These are phyloP conservation scores for Tetradesmus lagerheimii DNA, from an alignment of 139 green algal genomes.

Conservation along the genomic window DNA sequence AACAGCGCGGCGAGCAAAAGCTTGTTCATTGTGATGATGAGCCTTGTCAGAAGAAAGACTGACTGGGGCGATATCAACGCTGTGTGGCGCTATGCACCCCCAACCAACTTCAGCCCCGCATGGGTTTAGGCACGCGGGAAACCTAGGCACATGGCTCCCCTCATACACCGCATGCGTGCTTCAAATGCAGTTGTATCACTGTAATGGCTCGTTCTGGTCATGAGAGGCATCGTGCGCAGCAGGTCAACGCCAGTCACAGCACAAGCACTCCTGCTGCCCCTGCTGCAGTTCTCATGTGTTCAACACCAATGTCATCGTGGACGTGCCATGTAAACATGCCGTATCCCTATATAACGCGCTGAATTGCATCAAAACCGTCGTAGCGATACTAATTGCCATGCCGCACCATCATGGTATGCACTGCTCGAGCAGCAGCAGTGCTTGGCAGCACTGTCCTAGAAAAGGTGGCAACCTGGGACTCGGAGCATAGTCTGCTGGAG, in stretches of 20 bases:
- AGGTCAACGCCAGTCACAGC: neutral
- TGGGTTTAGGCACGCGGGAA: neutral
- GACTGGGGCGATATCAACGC: neutral
- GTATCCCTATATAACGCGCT: too few species aligned
- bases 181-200: neutral
- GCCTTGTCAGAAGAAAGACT: neutral
- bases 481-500: too few species aligned
- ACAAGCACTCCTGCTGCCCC: neutral
- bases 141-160: neutral
- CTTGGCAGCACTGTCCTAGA: too few species aligned
- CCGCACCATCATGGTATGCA: too few species aligned
- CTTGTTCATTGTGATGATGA: conserved; percentile 51
- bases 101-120: neutral
- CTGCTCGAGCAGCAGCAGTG: too few species aligned
- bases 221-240: neutral
- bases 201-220: neutral
- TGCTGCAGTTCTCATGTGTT: neutral
- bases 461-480: too few species aligned
- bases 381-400: too few species aligned
- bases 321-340: neutral
- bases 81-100: neutral
- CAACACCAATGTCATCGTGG: neutral
- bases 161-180: neutral
- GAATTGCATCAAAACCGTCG: too few species aligned
- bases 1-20: conserved; percentile 53